Conservation (phyloP, 140 eudicot species). For the Anethum foeniculum region DNA sequence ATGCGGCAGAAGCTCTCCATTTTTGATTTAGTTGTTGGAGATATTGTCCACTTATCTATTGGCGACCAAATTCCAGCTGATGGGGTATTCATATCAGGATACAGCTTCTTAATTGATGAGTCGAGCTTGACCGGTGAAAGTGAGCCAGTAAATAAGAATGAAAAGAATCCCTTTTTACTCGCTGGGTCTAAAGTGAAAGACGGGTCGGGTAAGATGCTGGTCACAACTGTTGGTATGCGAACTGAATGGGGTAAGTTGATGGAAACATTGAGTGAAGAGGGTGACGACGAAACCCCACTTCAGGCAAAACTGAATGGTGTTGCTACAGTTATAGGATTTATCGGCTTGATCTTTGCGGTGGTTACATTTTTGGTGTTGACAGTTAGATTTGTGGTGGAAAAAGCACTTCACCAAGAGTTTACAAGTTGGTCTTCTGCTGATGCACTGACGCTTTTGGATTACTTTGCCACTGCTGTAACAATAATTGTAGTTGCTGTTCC, state of each 20-base stretch:
- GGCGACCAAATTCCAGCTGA: slow-evolving; percentile 52
- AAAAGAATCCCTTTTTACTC: slow-evolving; percentile 29
- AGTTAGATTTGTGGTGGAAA: slow-evolving; percentile 29
- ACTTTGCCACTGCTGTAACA: slow-evolving; percentile 36
- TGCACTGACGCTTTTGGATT: slow-evolving; percentile 37
- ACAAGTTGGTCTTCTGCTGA: slow-evolving; percentile 30
- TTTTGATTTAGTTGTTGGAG: slow-evolving; percentile 45
- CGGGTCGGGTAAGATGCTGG: slow-evolving; percentile 44
- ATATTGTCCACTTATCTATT: slow-evolving; percentile 39
- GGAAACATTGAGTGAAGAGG: slow-evolving; percentile 41
- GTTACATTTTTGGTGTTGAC: slow-evolving; percentile 35
- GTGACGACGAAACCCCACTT: slow-evolving; percentile 42
- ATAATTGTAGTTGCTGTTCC: slow-evolving; percentile 47
- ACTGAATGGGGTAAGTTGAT: slow-evolving; percentile 52
- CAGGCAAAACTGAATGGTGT: slow-evolving; percentile 47
- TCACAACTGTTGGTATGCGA: slow-evolving; percentile 45
- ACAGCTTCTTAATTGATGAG: slow-evolving; percentile 38
- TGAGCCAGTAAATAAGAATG: slow-evolving; percentile 25
- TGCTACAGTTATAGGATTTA: slow-evolving; percentile 41
- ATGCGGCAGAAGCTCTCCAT: slow-evolving; percentile 30
- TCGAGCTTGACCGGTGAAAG: slow-evolving; percentile 45
- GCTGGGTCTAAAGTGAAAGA: slow-evolving; percentile 47
- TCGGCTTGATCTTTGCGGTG: slow-evolving; percentile 33
- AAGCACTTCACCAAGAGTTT: slow-evolving; percentile 27
- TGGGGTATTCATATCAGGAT: slow-evolving; percentile 41